These are phyloP conservation scores for Pascua guehoae DNA, from an alignment of 1,284 basidiomycete species.

Conservation along the genomic window DNA sequence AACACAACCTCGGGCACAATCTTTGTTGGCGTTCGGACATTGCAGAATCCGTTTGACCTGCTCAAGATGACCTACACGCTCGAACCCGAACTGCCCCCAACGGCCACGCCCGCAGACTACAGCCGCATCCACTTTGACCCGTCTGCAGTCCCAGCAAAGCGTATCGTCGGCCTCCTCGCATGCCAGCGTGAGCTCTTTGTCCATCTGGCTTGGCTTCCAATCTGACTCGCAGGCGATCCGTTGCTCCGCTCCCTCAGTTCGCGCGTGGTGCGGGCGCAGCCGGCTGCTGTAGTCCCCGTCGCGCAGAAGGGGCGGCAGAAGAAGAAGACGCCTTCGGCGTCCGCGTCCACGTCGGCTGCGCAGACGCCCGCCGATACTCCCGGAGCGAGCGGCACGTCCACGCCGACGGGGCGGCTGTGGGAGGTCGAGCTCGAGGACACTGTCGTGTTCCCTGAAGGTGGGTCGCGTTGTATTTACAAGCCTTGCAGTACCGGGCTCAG, in stretches of 20 bases:
- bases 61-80: conserved; percentile 33
- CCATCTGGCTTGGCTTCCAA: background rate
- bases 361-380: conserved; percentile 8
- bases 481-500: background rate
- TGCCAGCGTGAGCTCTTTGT: conserved; percentile 45
- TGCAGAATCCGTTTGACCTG: too few species aligned
- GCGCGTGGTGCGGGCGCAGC: conserved; percentile 24
- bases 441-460: conserved; percentile 75
- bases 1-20: too few species aligned
- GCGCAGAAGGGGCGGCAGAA: conserved; percentile 37
- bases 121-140: conserved; percentile 45
- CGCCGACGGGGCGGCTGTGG: conserved; percentile 34
- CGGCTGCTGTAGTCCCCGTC: conserved; percentile 29
- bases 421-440: conserved; percentile 71
- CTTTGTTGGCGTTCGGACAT: too few species aligned
- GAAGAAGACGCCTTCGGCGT: conserved; percentile 26
- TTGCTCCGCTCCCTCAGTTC: conserved; percentile 38
- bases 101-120: conserved; percentile 43
- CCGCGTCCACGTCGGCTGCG: conserved; percentile 5
- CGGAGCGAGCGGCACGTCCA: background rate
- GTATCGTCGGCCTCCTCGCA: conserved; percentile 49
- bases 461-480: background rate
- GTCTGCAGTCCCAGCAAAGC: conserved; percentile 30
- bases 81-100: conserved; percentile 25
- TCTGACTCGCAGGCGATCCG: conserved; percentile 40